Conservation (phyloP, 148 eudicot species). For the Vaccinium vitisidaea region DNA sequence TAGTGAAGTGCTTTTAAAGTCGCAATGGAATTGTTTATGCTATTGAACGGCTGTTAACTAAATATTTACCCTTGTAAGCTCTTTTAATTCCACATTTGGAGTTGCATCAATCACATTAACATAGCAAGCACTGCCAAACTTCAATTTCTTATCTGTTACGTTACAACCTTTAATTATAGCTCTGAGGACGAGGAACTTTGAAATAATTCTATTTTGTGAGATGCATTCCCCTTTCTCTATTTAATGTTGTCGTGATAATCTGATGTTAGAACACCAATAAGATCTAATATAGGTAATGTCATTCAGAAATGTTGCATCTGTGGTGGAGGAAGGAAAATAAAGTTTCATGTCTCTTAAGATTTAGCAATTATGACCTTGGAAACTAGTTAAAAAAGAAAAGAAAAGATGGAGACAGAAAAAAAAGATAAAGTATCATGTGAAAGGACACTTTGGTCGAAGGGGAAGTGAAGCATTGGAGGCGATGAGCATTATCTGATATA, state of each 20-base stretch:
- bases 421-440: background rate
- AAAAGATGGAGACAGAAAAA: background rate
- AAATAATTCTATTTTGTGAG: background rate
- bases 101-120: background rate
- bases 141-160: background rate
- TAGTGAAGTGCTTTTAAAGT: constrained; percentile 10
- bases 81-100: background rate
- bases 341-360: background rate
- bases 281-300: background rate
- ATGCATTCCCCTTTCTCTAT: background rate
- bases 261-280: background rate
- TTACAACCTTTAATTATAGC: background rate
- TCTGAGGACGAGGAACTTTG: background rate
- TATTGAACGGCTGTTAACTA: background rate
- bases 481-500: background rate
- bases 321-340: background rate
- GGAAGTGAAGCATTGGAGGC: background rate
- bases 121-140: background rate
- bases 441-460: background rate
- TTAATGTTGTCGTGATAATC: background rate
- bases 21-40: background rate
- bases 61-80: background rate
- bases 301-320: background rate
- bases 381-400: background rate
- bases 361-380: background rate